Evolutionary conservation across 2,329 filamentous ascomycete species (phyloP).

Genomic region (Aureobasidium musti): DNA sequence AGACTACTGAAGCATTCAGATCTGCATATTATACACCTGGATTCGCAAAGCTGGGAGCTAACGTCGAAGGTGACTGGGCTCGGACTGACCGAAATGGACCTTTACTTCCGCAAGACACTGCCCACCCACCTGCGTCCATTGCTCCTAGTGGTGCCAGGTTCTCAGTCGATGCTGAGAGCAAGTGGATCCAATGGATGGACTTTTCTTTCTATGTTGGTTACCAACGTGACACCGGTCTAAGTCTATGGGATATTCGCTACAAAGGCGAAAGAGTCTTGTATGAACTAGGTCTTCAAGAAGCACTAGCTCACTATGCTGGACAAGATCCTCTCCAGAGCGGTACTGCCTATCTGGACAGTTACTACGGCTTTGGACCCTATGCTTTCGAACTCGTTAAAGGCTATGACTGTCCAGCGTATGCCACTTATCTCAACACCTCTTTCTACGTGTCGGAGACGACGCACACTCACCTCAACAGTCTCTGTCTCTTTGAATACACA

Average conservation of each 20-base stretch:
- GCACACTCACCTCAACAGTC: slow-evolving; percentile 51
- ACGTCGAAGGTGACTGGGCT: slow-evolving; percentile 54
- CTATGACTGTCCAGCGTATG: slow-evolving; percentile 56
- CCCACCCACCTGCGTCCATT: slow-evolving; percentile 56
- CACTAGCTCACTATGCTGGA: slow-evolving; percentile 55
- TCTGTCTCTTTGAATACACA: slow-evolving; percentile 59
- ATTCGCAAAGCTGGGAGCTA: slow-evolving; percentile 53
- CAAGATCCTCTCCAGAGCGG: slow-evolving; percentile 51
- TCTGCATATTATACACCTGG: slow-evolving; percentile 47
- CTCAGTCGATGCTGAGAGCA: slow-evolving; percentile 46
- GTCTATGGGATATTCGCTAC: slow-evolving; percentile 56
- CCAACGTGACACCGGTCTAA: slow-evolving; percentile 52
- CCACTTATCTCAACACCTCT: slow-evolving; percentile 54
- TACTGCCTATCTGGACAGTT: slow-evolving; percentile 45
- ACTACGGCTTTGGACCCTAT: slow-evolving; percentile 53
- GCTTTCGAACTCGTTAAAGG: slow-evolving; percentile 51
- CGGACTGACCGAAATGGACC: slow-evolving; percentile 48
- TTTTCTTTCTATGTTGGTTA: slow-evolving; percentile 57
- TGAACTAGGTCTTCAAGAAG: slow-evolving; percentile 59
- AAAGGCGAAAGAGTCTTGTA: slow-evolving; percentile 59
- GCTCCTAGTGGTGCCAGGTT: slow-evolving; percentile 48
- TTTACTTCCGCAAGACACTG: slow-evolving; percentile 51
- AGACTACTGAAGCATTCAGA: slow-evolving; percentile 50
- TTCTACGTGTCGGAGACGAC: slow-evolving; percentile 51
- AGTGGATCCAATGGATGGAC: slow-evolving; percentile 56